These are phyloP conservation scores for Marasmius tenuissimus DNA, from an alignment of 1,284 basidiomycete species.

Conservation along the genomic window DNA sequence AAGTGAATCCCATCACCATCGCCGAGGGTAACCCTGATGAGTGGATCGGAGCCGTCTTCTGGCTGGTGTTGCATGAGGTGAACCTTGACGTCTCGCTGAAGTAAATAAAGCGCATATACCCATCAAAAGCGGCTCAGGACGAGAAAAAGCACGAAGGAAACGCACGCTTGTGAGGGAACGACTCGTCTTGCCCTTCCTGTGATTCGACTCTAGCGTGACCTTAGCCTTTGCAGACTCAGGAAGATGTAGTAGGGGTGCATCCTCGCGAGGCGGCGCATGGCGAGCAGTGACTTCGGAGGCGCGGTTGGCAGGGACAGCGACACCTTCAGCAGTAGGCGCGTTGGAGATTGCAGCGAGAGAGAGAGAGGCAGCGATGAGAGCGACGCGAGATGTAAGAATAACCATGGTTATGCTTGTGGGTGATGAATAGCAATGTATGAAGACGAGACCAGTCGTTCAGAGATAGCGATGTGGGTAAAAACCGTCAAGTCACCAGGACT, in stretches of 20 bases:
- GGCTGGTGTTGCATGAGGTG: neutral
- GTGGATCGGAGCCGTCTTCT: too few species aligned
- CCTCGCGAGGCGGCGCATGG: neutral
- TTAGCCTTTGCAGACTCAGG: conserved; percentile 4
- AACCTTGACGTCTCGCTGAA: neutral
- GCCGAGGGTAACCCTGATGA: neutral
- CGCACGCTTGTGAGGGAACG: neutral
- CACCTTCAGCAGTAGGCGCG: conserved; percentile 33
- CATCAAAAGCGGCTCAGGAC: conserved; percentile 1
- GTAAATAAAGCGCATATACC: conserved; percentile 5
- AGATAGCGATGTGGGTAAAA: conserved; percentile 14
- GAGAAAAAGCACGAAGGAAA: neutral
- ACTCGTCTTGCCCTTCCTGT: neutral
- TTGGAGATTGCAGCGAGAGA: conserved; percentile 36
- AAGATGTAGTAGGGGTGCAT: conserved; percentile 10
- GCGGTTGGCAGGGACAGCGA: conserved; percentile 32
- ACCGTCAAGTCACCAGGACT: conserved; percentile 13
- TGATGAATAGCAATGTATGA: conserved; percentile 12
- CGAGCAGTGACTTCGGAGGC: neutral
- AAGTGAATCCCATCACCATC: neutral
- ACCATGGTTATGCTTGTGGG: conserved; percentile 39
- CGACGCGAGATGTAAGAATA: conserved; percentile 40
- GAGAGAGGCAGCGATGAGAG: conserved; percentile 44
- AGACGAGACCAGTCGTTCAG: conserved; percentile 13
- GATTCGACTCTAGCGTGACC: neutral